Evolutionary conservation across 306 rosid genomes (phyloP).

Genomic region (Malus sylvestris): DNA sequence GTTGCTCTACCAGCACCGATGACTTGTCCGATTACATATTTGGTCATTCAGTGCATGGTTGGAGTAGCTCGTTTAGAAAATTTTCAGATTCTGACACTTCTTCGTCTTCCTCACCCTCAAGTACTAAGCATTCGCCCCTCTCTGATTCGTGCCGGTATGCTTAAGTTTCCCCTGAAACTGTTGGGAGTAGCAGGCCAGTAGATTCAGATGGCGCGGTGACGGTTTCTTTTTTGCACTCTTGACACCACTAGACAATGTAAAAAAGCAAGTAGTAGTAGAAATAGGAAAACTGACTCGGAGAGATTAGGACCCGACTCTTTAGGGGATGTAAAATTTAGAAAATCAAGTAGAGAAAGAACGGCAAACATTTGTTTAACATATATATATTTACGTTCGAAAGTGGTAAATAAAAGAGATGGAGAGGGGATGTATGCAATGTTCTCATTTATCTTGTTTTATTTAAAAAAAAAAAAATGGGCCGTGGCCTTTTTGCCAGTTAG

Average conservation of each 20-base stretch:
- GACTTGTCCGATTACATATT: constrained; percentile 75
- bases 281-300: constrained; percentile 41
- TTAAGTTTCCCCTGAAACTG: constrained; percentile 34
- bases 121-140: constrained; percentile 43
- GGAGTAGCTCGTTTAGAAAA: constrained; percentile 35
- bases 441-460: constrained; percentile 10
- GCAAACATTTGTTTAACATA: constrained; percentile 27
- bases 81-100: constrained; percentile 43
- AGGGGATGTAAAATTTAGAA: constrained; percentile 46
- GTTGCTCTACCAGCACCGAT: constrained; percentile 55
- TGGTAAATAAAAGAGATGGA: constrained; percentile 43
- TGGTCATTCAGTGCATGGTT: constrained; percentile 56
- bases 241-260: constrained; percentile 42
- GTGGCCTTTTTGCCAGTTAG: constrained; percentile 17
- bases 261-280: constrained; percentile 35
- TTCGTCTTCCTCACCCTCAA: constrained; percentile 50
- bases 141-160: constrained; percentile 46
- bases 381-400: constrained; percentile 16
- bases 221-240: constrained; percentile 42
- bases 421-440: constrained; percentile 19
- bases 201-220: constrained; percentile 24
- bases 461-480: neutral
- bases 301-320: constrained; percentile 44
- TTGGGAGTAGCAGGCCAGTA: constrained; percentile 13
- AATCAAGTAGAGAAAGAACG: constrained; percentile 37